Base-by-base conservation (phyloP, 495 filamentous ascomycete genomes). In the Rhypophila decipiens region DNA sequence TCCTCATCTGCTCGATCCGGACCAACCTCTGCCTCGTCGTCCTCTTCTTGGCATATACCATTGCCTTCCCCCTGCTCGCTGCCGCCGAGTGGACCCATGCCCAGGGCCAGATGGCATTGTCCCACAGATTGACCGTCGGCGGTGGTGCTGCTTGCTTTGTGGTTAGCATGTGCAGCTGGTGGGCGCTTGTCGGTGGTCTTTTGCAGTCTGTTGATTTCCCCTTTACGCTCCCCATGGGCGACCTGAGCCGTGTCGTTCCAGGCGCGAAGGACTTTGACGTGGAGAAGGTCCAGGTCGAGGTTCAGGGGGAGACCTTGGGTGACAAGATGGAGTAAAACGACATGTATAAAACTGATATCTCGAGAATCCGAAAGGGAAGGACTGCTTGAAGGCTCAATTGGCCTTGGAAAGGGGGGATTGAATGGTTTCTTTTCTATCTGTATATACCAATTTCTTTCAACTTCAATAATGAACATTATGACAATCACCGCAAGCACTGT, bases 91-190 rank as follows among this genome's bases (percentile, higher is more conserved):
- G 49, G 49, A 34, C 35, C 0, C 49, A 51, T 20, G 49, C 49
- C 5, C 19, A 51, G n/a, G 49, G 42, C 2, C 23, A 44, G 3
- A 29, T 51, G 41, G 49, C 18, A 4, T 24, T 51, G 27, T 23
- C 49, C 10, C 20, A 46, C 35, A 45, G 42, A 21, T 20, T 51
- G 42, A 46, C 33, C 15, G 42, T 46, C 5, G 42, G 49, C 11
- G 49, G 42, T 11, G 49, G 49, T 7, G 49, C 49, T 13, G 42
- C 49, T 2, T 51, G 49, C 49, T 51, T 51, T 11, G 49, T 51
- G 12, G 49, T 51, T 3, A 51, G 49, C 49, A 3, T 19, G 17
- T 45, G 42, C 42, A 51, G 49, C 31, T 51, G 49, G 49, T 51
- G 42, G 41, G 49, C 49, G 13, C 44, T 51, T 41, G 35, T 51